Base-by-base conservation (phyloP, 768 basidiomycete genomes). In the Mycena chlorophos region DNA sequence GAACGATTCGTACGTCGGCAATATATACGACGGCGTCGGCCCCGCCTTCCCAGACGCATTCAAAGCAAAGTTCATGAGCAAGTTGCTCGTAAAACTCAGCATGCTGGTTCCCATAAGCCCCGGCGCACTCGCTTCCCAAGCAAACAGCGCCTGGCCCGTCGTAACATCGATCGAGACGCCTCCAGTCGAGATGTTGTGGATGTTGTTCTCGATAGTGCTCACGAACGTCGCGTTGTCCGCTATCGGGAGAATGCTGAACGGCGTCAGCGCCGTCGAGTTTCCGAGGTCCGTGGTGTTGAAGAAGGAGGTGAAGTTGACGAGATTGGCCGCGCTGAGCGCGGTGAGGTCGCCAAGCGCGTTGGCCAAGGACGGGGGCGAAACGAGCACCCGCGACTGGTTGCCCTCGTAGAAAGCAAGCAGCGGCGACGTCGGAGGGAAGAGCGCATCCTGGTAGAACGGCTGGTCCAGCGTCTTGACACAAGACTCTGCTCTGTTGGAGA, bases 41-140 rank as follows among this genome's bases (percentile, higher is more conserved):
- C 64, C 62, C 10, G 67, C 52, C 8, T 73, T 66, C 0, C 78
- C 79, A 1, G 82, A 77, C 0, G 71, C 57, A 60, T 88, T 86
- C 53, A 88, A 67, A 1, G 86, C 86, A 26, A 71, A 72, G 56
- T 86, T 86, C 63, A 84, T 86, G 30, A 89, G 67, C 12, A 89
- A 68, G 63, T 91, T 92, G 4, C 78, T 81, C 2, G 76, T 84
- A 38, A 91, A 66, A 65, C 89, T 92, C 52, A 91, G 68, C 74
- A 89, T 74, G 1, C 80, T 74, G 2, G 80, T 76, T 3, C 86
- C 87, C 17, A 75, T 77, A 5, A 82, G 60, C 1, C 84, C 83
- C 4, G 87, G 84, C 5, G 84, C 73, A 1, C 75, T 70, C 2
- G 83, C 86, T 66, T 91, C 85, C 86, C 88, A 91, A 23, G 90